phyloP scores from a whole-genome alignment of 2,329 filamentous ascomycete genomes.

The Drechslerella coelobrocha region DNA sequence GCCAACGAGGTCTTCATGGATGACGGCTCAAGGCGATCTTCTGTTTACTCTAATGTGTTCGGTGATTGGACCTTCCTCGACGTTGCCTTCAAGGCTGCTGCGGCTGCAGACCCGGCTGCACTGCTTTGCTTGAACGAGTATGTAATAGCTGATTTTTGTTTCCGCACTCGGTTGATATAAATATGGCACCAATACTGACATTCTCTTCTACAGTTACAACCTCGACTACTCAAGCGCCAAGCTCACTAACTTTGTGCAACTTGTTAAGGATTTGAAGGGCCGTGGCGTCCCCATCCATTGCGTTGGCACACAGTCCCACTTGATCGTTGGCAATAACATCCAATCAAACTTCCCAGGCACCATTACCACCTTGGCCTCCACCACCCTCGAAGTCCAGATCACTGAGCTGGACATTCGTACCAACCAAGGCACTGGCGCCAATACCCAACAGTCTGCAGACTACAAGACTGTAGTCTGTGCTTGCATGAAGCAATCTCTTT shows the following conservation, averaged over 20 bases:
- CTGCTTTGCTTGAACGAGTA: slow-evolving; percentile 78
- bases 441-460: slow-evolving; percentile 55
- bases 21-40: slow-evolving; percentile 66
- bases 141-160: slow-evolving; percentile 55
- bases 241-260: slow-evolving; percentile 63
- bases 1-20: slow-evolving; percentile 67
- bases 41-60: slow-evolving; percentile 72
- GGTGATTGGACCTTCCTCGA: slow-evolving; percentile 71
- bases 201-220: slow-evolving; percentile 62
- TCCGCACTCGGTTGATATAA: slow-evolving; percentile 14
- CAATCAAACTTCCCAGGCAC: slow-evolving; percentile 58
- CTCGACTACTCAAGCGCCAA: slow-evolving; percentile 69
- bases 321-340: slow-evolving; percentile 61
- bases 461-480: slow-evolving; percentile 62
- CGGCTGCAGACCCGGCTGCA: slow-evolving; percentile 69
- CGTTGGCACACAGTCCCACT: slow-evolving; percentile 67
- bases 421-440: slow-evolving; percentile 70
- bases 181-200: slow-evolving; percentile 1
- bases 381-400: slow-evolving; percentile 67
- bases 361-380: slow-evolving; percentile 64
- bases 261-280: slow-evolving; percentile 69
- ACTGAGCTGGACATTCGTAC: slow-evolving; percentile 73
- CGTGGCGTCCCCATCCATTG: slow-evolving; percentile 71
- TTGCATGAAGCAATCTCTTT: slow-evolving; percentile 67
- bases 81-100: slow-evolving; percentile 73